Evolutionary conservation across 2,329 filamentous ascomycete genomes (phyloP).

Genomic region (Acephala macrosclerotiorum): DNA sequence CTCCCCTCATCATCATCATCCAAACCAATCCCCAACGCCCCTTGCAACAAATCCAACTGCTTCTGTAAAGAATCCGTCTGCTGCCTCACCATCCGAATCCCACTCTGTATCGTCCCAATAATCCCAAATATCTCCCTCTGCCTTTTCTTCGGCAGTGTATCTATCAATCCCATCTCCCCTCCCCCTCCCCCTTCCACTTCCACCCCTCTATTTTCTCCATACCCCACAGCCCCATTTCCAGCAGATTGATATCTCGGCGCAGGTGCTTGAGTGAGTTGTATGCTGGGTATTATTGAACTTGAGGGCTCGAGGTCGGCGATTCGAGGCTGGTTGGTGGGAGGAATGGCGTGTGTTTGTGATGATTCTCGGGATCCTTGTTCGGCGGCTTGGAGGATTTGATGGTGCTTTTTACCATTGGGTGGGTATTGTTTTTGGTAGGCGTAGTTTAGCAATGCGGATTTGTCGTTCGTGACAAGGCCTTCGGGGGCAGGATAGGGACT

Average conservation of each 20-base stretch:
- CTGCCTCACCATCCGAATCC: slow-evolving; percentile 32
- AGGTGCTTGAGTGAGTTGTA: slow-evolving; percentile 17
- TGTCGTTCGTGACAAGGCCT: slow-evolving; percentile 17
- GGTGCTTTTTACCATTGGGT: slow-evolving; percentile 25
- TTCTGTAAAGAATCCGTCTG: slow-evolving; percentile 38
- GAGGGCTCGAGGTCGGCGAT: slow-evolving; percentile 9
- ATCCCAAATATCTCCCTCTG: slow-evolving; percentile 37
- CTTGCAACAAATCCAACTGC: slow-evolving; percentile 35
- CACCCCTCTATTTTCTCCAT: background rate
- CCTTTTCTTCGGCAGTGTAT: slow-evolving; percentile 36
- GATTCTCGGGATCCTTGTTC: background rate
- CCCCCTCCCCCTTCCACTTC: background rate
- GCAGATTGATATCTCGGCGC: background rate
- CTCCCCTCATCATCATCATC: slow-evolving; percentile 27
- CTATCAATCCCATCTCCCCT: slow-evolving; percentile 27
- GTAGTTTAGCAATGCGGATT: slow-evolving; percentile 23
- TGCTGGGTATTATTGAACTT: slow-evolving; percentile 25
- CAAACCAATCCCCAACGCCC: slow-evolving; percentile 30
- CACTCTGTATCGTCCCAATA: slow-evolving; percentile 38
- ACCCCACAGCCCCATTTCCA: background rate
- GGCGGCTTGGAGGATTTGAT: slow-evolving; percentile 19
- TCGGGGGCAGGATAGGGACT: background rate
- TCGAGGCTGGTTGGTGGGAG: no score
- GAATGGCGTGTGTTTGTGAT: slow-evolving; percentile 1
- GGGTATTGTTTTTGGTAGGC: slow-evolving; percentile 28